Percentiles rank a stretch among this genome's conserved stretches.
Conservation (phyloP, 768 basidiomycete species). For the Paxillus ammoniavirescens region DNA sequence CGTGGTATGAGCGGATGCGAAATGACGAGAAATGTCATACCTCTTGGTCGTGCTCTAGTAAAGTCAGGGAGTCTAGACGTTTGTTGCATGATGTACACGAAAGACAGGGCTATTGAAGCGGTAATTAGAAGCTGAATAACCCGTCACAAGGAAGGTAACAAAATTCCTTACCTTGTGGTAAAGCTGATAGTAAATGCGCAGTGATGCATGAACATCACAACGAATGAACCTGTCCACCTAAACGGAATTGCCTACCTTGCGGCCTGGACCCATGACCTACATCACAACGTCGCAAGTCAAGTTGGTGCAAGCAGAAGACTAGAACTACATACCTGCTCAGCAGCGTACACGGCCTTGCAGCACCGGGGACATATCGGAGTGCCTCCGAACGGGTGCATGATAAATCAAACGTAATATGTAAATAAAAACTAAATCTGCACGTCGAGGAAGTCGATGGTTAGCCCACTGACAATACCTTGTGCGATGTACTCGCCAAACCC, state of each 20-base stretch:
- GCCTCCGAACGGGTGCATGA: conserved; percentile 73
- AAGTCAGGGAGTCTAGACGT: conserved; percentile 69
- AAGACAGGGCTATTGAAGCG: conserved; percentile 63
- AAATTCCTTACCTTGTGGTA: conserved; percentile 67
- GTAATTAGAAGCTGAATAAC: background rate
- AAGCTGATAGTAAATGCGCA: conserved; percentile 42
- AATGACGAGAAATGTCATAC: conserved; percentile 37
- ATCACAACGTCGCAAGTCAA: conserved; percentile 10
- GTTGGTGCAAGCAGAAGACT: background rate
- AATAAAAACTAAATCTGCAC: conserved; percentile 1
- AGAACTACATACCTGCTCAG: conserved; percentile 65
- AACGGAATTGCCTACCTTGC: conserved; percentile 58
- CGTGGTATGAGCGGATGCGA: conserved; percentile 1
- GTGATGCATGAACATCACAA: conserved; percentile 1
- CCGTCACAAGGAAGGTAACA: background rate
- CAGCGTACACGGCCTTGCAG: conserved; percentile 77
- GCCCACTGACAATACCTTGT: background rate
- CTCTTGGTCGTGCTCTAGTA: conserved; percentile 83
- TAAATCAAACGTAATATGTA: conserved; percentile 4
- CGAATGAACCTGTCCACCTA: background rate
- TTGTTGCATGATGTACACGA: conserved; percentile 76
- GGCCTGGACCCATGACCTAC: conserved; percentile 82
- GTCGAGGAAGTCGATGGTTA: conserved; percentile 3
- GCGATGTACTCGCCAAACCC: conserved; percentile 11
- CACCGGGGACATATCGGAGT: conserved; percentile 74